Evolutionary conservation across 2,329 filamentous ascomycete genomes (phyloP), one percentile per base, ranked within the genome.

Genomic region (Geoglossum cookeanum): DNA sequence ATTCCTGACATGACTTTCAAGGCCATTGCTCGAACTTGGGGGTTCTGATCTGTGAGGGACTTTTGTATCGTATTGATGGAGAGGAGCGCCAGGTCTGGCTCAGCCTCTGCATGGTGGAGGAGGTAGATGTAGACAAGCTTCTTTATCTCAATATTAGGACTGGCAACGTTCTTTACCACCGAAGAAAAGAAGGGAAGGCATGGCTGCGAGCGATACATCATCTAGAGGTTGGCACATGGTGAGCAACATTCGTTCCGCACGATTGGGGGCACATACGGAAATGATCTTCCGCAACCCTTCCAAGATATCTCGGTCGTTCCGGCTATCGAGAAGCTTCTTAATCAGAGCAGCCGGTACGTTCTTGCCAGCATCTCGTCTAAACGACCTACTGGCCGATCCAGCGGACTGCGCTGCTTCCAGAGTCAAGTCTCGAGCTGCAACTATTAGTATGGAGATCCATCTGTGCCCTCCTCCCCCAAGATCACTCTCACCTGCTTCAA

Each of bases 31-130:
- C 92, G 84, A 22, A 96, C 82, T 66, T 94, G 86, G 1, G 92
- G 87, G 68, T 90, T 96, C 58, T 83, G 77, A 70, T 98, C 92
- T 29, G 89, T 94, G 59, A 98, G 79, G 8, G 91, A 95, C 71
- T 96, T 97, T 68, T 98, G 92, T 64, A 98, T 97, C 5, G 92
- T 94, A 71, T 98, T 98, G 78, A 98, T 96, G 59, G 90, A 95
- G 49, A 98, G 78, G 42, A 98, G 78, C 22, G 92, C 90, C 51
- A 96, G 85, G 70, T 98, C 92, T 58, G 91, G 92, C 66, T 97
- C 92, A 61, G 89, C 82, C 69, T 97, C 92, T 68, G 92, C 92
- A 77, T 98, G 90, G 68, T 94, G 87, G 60, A 97, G 84, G 60
- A 98, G 82, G 71, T 96, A 98, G 68, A 96, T 94, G 75, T 98